Percentiles rank a stretch among this genome's conserved stretches.
These are phyloP conservation scores for Tulasnella sp. DNA, from an alignment of 768 basidiomycete genomes.

Conservation along the genomic window DNA sequence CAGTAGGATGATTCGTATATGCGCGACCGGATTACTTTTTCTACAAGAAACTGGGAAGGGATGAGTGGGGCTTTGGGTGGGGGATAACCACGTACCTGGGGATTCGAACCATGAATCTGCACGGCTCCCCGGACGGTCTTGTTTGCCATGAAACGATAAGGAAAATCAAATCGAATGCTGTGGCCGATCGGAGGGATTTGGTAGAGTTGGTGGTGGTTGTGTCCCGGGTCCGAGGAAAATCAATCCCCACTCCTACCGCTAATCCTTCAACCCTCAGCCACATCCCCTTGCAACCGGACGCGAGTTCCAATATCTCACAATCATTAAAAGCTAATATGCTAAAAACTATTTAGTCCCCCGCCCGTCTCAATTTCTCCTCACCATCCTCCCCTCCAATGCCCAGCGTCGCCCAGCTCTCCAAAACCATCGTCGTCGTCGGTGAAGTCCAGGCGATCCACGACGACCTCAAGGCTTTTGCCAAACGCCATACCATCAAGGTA, in stretches of 20 bases:
- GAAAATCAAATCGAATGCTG: too few relatives aligned
- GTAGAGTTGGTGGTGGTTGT: background rate
- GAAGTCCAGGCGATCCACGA: constrained; percentile 10
- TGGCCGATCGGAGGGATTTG: constrained; percentile 4
- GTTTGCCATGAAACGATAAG: constrained; percentile 58
- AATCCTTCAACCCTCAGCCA: constrained; percentile 12
- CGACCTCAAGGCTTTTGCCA: constrained; percentile 6
- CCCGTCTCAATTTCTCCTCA: background rate
- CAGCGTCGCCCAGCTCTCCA: constrained; percentile 12
- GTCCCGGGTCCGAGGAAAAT: constrained; percentile 5
- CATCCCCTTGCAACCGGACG: background rate
- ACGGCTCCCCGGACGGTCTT: constrained; percentile 78
- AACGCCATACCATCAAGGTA: constrained; percentile 13
- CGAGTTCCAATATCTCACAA: constrained; percentile 6
- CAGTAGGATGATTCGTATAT: constrained; percentile 92
- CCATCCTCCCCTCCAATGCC: constrained; percentile 2
- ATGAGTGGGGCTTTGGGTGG: constrained; percentile 21
- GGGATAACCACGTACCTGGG: constrained; percentile 49
- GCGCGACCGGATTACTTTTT: constrained; percentile 89
- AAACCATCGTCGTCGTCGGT: constrained; percentile 15
- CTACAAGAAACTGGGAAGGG: constrained; percentile 66
- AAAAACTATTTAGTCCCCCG: constrained; percentile 4
- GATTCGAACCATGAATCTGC: constrained; percentile 94
- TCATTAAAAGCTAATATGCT: constrained; percentile 11
- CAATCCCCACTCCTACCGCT: background rate